phyloP scores from a whole-genome alignment of 192 early-diverging fungal genomes.

The Entophlyctis luteolus region DNA sequence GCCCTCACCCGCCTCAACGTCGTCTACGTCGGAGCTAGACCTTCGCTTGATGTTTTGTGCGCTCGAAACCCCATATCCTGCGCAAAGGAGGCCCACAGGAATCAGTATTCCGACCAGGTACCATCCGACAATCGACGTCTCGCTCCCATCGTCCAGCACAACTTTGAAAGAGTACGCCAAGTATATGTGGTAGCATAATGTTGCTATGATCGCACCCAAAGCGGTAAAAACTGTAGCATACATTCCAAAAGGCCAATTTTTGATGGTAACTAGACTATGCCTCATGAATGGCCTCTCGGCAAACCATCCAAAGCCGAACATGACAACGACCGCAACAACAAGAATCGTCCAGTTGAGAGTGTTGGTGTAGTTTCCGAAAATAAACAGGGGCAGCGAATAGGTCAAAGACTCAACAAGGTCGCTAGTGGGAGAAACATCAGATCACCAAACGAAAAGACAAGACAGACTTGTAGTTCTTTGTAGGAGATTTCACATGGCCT shows the following conservation, averaged over 20 bases:
- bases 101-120: conserved; percentile 12
- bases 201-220: neutral
- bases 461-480: too few species aligned
- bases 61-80: neutral
- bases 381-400: too few species aligned
- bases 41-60: neutral
- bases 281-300: conserved; percentile 1
- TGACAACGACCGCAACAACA: neutral
- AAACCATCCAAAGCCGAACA: neutral
- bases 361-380: too few species aligned
- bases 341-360: neutral
- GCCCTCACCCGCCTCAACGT: neutral
- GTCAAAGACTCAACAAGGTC: too few species aligned
- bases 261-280: neutral
- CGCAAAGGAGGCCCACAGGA: neutral
- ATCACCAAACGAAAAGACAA: too few species aligned
- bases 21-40: neutral
- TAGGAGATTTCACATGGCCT: too few species aligned
- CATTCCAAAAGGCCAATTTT: neutral
- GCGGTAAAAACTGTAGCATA: neutral
- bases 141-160: neutral
- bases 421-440: too few species aligned
- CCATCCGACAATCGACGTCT: neutral
- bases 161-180: neutral
- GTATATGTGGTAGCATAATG: neutral